Conservation (phyloP, 176 grass and related monocot species). For the Aegilops bicornis region DNA sequence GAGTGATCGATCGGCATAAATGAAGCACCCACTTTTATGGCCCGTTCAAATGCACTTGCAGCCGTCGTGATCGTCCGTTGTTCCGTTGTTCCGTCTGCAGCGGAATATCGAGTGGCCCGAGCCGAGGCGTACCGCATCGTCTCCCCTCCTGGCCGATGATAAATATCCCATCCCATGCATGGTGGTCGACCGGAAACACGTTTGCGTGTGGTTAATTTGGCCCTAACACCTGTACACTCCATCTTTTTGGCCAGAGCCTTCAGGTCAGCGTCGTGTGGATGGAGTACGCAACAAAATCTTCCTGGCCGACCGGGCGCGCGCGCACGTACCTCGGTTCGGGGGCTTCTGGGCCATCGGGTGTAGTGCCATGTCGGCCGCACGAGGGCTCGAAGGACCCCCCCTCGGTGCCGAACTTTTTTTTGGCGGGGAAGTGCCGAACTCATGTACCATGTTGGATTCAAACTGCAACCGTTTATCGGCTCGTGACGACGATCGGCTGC, state of each 20-base stretch:
- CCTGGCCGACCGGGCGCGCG: background rate
- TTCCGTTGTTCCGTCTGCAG: background rate
- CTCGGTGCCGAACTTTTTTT: background rate
- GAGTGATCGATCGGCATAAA: background rate
- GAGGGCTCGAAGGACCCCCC: background rate
- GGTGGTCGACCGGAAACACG: background rate
- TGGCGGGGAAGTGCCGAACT: background rate
- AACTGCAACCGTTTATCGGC: background rate
- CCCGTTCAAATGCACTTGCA: background rate
- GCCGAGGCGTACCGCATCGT: background rate
- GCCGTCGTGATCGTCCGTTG: background rate
- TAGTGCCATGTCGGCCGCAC: conserved; percentile 8
- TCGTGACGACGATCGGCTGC: background rate
- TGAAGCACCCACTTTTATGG: background rate
- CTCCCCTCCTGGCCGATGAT: background rate
- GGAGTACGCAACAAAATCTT: background rate
- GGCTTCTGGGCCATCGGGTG: background rate
- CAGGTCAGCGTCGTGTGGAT: background rate
- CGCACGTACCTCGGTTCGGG: background rate
- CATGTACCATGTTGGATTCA: background rate
- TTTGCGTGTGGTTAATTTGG: background rate
- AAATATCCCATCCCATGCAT: background rate
- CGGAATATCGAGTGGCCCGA: background rate
- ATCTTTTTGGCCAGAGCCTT: background rate
- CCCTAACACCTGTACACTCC: background rate